Evolutionary conservation across 2,329 filamentous ascomycete species (phyloP).

Genomic region (Myriangium duriaei): DNA sequence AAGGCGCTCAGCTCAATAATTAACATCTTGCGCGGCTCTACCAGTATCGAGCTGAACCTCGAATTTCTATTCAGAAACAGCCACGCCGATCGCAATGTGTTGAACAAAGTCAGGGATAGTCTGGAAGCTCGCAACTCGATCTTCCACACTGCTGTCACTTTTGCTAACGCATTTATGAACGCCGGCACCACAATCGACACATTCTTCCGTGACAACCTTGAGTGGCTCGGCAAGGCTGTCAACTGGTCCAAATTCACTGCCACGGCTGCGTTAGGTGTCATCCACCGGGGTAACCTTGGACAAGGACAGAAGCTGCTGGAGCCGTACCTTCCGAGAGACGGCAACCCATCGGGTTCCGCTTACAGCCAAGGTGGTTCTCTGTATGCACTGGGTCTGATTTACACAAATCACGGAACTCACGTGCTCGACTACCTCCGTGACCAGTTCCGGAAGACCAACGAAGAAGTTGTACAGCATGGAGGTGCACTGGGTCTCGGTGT

Average conservation of each 20-base stretch:
- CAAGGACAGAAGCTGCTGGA: constrained; percentile 89
- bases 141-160: constrained; percentile 93
- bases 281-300: constrained; percentile 86
- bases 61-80: constrained; percentile 96
- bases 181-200: constrained; percentile 96
- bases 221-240: constrained; percentile 95
- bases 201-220: constrained; percentile 95
- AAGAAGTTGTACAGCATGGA: constrained; percentile 94
- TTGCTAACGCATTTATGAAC: constrained; percentile 99
- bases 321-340: constrained; percentile 77
- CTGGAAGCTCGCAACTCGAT: constrained; percentile 94
- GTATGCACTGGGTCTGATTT: constrained; percentile 90
- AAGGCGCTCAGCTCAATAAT: constrained; percentile 46
- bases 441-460: constrained; percentile 62
- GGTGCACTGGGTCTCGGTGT: constrained; percentile 91
- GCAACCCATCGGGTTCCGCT: constrained; percentile 60
- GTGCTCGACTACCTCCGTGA: constrained; percentile 68
- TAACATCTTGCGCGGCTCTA: constrained; percentile 68
- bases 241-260: constrained; percentile 99
- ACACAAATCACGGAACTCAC: constrained; percentile 90
- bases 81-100: constrained; percentile 76
- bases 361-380: constrained; percentile 95
- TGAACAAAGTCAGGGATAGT: constrained; percentile 94
- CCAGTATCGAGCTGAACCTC: constrained; percentile 86
- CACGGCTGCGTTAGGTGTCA: constrained; percentile 88